A percentile compares a stretch with the other conserved stretches of the same genome.
Evolutionary conservation across 371 early-diverging fungal genomes (phyloP).

Genomic region (Rhizopus microsporus): DNA sequence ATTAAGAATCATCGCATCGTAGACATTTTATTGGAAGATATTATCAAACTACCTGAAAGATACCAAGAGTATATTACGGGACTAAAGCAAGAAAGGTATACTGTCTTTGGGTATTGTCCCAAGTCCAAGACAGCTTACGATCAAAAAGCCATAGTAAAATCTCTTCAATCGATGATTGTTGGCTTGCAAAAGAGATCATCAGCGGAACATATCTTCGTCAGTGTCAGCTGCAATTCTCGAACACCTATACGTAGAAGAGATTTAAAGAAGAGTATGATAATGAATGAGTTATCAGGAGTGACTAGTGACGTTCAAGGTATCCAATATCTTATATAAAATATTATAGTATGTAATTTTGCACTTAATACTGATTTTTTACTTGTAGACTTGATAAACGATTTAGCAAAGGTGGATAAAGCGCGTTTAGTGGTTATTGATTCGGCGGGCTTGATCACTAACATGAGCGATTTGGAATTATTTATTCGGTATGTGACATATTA

Average conservation of each 20-base stretch:
- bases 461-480: conserved; percentile 19
- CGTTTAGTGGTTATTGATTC: conserved; percentile 18
- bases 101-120: no score
- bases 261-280: conserved; percentile 10
- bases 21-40: conserved; percentile 3
- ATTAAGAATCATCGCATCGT: conserved; percentile 10
- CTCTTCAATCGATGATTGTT: conserved; percentile 6
- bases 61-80: not conserved
- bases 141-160: no score
- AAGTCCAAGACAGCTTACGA: no score
- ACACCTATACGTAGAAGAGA: conserved; percentile 7
- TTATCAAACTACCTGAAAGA: conserved; percentile 1
- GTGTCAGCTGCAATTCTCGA: conserved; percentile 5
- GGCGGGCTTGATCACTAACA: conserved; percentile 22
- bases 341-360: conserved; percentile 1
- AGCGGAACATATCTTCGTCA: conserved; percentile 5
- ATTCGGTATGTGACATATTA: conserved; percentile 15
- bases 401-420: conserved; percentile 14
- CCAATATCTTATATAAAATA: conserved; percentile 13
- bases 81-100: not conserved
- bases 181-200: conserved; percentile 7
- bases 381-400: conserved; percentile 15
- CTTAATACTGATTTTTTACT: conserved; percentile 18
- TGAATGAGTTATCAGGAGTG: conserved; percentile 8
- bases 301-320: conserved; percentile 13